Percentiles rank a stretch among this genome's conserved stretches.
Conservation (phyloP, 805 yeast species). For the Candida hispaniensis region DNA sequence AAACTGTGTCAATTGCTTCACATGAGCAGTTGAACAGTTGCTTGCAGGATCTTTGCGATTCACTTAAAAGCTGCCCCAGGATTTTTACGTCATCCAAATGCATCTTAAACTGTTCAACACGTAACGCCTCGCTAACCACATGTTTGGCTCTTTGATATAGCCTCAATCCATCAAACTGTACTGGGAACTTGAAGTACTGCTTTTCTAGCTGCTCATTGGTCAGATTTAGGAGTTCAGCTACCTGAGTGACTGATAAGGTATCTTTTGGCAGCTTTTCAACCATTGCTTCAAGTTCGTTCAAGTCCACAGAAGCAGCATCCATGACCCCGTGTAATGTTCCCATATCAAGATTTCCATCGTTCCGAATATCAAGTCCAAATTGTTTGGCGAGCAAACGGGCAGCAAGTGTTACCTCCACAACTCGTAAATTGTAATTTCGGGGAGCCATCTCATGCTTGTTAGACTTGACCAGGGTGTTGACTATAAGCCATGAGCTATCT, state of each 20-base stretch:
- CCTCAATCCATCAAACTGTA: constrained; percentile 44
- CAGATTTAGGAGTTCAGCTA: constrained; percentile 35
- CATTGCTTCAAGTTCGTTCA: constrained; percentile 29
- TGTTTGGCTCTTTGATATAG: constrained; percentile 50
- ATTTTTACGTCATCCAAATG: constrained; percentile 21
- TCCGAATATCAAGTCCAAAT: constrained; percentile 35
- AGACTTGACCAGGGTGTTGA: constrained; percentile 52
- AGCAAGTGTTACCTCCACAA: constrained; percentile 61
- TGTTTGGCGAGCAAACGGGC: constrained; percentile 46
- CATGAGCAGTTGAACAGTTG: constrained; percentile 44
- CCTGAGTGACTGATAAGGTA: constrained; percentile 29
- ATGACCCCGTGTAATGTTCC: constrained; percentile 58
- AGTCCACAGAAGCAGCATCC: constrained; percentile 33
- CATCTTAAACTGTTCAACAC: constrained; percentile 40
- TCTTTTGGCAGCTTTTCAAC: constrained; percentile 35
- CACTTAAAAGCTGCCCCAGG: constrained; percentile 49
- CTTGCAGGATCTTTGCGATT: constrained; percentile 45
- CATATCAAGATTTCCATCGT: constrained; percentile 42
- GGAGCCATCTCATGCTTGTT: constrained; percentile 66
- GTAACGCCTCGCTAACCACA: constrained; percentile 49
- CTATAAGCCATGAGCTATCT: constrained; percentile 42
- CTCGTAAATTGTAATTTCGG: constrained; percentile 55
- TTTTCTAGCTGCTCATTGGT: constrained; percentile 35
- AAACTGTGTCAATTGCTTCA: constrained; percentile 42
- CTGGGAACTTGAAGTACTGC: constrained; percentile 44